Base-by-base conservation (phyloP, 306 rosid genomes). In the Ceratonia siliqua region DNA sequence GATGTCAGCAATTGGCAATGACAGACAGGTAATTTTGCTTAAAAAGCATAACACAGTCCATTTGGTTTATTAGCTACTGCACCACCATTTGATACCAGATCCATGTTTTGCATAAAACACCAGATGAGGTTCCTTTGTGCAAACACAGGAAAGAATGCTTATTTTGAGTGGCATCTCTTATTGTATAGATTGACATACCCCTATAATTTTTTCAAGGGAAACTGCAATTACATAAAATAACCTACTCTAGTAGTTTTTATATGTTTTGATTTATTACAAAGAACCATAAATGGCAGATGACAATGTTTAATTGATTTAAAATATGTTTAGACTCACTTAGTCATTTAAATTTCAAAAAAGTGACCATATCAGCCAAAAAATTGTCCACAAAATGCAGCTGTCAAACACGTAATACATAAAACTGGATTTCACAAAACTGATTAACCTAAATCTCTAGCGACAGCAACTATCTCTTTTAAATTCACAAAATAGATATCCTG, bases 11-110 rank as follows among this genome's bases (percentile, higher is more conserved):
- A 35, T n/a, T 56, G 32, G 57, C 33, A 22, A 4, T 32, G 61
- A 76, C 22, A 52, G 63, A 8, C 30, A 70, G 43, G 35, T 54
- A 65, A 55, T 33, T 61, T 30, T 55, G 5, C 61, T 33, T 15
- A 45, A 21, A 24, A 18, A 6, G 38, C 39, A 41, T 12, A 30
- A 0, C 8, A 45, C 22, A 21, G 61, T 25, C 72, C 28, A 21
- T 61, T 62, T 78, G n/a, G 30, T 57, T 78, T 39, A 52, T 14
- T 27, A 70, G 66, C n/a, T 13, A 24, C 9, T 33, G 55, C 66
- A 62, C 39, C 28, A 10, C 50, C 32, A 72, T 28, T 2, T 28
- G 32, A 28, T 28, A 28, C 32, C 32, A 28, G 32, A 2, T 28
- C 32, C 32, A 28, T 28, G 4, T 28, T 28, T 28, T 28, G 32